Base-by-base conservation (phyloP, 306 rosid genomes). In the Trichosanthes truncata region DNA sequence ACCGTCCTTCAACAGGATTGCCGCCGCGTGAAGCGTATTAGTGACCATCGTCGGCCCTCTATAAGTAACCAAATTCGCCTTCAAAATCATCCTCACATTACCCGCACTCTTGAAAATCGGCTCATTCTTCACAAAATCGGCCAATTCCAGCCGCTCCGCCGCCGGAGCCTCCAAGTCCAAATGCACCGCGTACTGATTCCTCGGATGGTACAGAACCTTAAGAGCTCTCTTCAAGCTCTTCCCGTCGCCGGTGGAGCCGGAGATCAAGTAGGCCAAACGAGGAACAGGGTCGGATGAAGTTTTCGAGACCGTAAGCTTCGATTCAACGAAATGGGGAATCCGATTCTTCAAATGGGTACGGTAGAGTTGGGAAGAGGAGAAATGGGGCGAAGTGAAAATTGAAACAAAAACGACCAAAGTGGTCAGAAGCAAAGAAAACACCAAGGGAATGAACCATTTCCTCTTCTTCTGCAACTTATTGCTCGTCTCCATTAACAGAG, bases 11-110 rank as follows among this genome's bases (percentile, higher is more conserved):
- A 92, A 72, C 87, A 92, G 85, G 78, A 87, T 82, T 31, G 97
- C 88, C 4, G 94, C 94, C 26, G 94, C 97, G 62, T 90, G 97
- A 60, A 92, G 92, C 41, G 94, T 90, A 46, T 92, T 92, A 14
- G 88, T 82, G 21, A 90, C 94, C 94, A 92, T 92, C 13, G 92
- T 90, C 0, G 95, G 95, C 14, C 95, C 92, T 71, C 92, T 81
- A 21, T 88, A 90, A 35, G 95, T 92, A 26, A 92, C 92, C 84
- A 92, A 85, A 85, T 92, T 92, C 20, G 94, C 97, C 79, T 78
- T 88, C 78, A 83, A 81, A 1, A 92, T 52, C 81, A 82, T 85
- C 76, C 88, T 86, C 29, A 92, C 97, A 81, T 90, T 90, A 4
- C 92, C 87, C 57, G 90, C 26, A 11, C 80, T 81, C 5, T 9